A percentile compares a stretch with the other conserved stretches of the same genome.
Evolutionary conservation across 257 asterid species (phyloP).

Genomic region (Scutellaria galericulata): DNA sequence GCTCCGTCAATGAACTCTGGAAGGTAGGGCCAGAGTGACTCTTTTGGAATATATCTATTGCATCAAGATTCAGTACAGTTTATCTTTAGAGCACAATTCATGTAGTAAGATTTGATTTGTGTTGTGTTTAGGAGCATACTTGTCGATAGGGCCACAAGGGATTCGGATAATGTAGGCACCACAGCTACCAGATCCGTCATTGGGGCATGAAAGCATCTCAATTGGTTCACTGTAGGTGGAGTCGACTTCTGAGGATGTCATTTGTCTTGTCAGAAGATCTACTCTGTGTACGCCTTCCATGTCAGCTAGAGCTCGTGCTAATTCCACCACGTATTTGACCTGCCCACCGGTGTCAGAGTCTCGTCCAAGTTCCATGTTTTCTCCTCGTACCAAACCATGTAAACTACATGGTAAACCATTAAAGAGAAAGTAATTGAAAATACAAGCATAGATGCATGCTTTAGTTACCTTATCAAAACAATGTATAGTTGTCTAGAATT

Average conservation of each 20-base stretch:
- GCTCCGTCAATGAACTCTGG: conserved; percentile 71
- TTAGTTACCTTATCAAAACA: conserved; percentile 63
- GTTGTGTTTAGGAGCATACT: conserved; percentile 35
- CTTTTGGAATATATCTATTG: conserved; percentile 57
- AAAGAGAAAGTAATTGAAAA: background rate
- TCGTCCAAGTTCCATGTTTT: conserved; percentile 80
- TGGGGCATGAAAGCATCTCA: conserved; percentile 72
- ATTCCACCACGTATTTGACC: conserved; percentile 75
- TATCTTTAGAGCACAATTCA: background rate
- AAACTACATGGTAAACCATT: conserved; percentile 48
- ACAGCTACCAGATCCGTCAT: conserved; percentile 60
- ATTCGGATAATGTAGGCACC: conserved; percentile 70
- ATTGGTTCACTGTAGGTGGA: conserved; percentile 64
- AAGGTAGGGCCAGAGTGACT: conserved; percentile 65
- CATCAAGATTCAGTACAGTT: conserved; percentile 20
- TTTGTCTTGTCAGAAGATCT: conserved; percentile 72
- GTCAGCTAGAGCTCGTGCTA: conserved; percentile 66
- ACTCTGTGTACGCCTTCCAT: conserved; percentile 65
- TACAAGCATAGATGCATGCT: background rate
- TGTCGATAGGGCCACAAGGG: conserved; percentile 65
- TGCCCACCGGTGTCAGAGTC: conserved; percentile 85
- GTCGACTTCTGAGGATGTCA: conserved; percentile 62
- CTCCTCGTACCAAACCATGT: conserved; percentile 79
- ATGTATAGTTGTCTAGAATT: conserved; percentile 58
- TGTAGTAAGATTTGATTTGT: too few relatives aligned